A percentile compares a stretch with the other conserved stretches of the same genome.
Evolutionary conservation across 2,329 filamentous ascomycete species (phyloP).

Genomic region (Calonectria pseudoturangicola): DNA sequence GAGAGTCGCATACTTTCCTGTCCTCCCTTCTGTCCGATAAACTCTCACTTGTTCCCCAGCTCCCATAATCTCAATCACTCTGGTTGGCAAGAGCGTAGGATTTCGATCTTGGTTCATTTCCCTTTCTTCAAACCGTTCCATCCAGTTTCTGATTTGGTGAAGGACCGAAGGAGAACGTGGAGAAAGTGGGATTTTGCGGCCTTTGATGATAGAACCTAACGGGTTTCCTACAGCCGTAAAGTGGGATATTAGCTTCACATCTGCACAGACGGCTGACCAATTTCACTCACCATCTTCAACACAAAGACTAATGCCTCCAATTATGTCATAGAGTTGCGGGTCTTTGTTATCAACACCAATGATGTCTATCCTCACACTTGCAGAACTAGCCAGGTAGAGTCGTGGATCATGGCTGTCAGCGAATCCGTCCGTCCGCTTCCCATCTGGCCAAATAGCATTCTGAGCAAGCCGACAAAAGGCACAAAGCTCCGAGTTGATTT

Average conservation of each 20-base stretch:
- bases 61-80: not conserved
- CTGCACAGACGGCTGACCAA: no score
- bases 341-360: not conserved
- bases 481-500: slow-evolving; percentile 5
- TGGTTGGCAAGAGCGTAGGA: not conserved
- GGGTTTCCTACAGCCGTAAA: not conserved
- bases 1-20: not conserved
- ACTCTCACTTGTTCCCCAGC: not conserved
- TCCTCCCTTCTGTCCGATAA: not conserved
- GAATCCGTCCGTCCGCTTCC: not conserved
- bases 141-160: not conserved
- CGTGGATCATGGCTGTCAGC: not conserved
- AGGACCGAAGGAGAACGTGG: not conserved
- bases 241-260: not conserved
- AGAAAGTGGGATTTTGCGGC: not conserved
- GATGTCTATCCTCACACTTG: not conserved
- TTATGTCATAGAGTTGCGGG: not conserved
- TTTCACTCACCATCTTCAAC: slow-evolving; percentile 2
- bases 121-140: not conserved
- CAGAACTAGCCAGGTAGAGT: not conserved
- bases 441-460: not conserved
- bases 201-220: not conserved
- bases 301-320: not conserved
- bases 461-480: not conserved
- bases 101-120: no score